Base-by-base conservation (phyloP, 495 filamentous ascomycete genomes). In the Aspergillus olivimuriae region DNA sequence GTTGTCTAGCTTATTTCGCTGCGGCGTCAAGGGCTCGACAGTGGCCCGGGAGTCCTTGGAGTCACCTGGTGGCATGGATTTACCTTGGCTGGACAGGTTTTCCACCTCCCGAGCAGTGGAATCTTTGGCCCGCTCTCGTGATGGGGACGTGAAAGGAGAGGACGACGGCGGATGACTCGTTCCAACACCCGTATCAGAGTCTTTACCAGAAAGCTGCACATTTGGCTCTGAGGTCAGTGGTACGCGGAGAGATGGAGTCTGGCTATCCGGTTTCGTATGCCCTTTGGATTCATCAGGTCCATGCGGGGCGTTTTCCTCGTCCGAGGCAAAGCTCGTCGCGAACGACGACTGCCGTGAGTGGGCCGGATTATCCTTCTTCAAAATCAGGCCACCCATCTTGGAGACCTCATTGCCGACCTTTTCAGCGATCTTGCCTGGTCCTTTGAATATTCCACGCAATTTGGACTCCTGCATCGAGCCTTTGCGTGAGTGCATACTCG, bases 371-470 rank as follows among this genome's bases (percentile, higher is more conserved):
- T 70, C 70, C 34, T 80, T 79, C 45, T 76, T 79, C 44, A 65
- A 55, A 5, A 82, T 65, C 24, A 74, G 58, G 44, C 79, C 75
- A 18, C 78, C 75, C 41, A 81, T 73, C 55, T 70, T 74, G 0
- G 72, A 69, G 1, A 81, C 76, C 47, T 80, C 76, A 46, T 71
- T 76, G 7, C 69, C 74, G n/a, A 76, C 72, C 14, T 68, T 61
- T 33, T 71, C 73, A 12, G 73, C 73, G 47, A 79, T 73, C 40
- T 72, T 66, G 10, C 72, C 67, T 5, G 60, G 62, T 4, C 71
- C 70, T 57, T 80, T 81, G 46, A 81, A 66, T 12, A 81, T 68
- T 6, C 74, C 74, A 30, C 67, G 66, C 10, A 79, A 43, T 40
- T 63, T 68, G 1, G 68, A 71, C 37, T 71, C 66, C 8, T 43